These are phyloP conservation scores for Trypanosoma avium DNA, from an alignment of 208 protist species.

Conservation along the genomic window DNA sequence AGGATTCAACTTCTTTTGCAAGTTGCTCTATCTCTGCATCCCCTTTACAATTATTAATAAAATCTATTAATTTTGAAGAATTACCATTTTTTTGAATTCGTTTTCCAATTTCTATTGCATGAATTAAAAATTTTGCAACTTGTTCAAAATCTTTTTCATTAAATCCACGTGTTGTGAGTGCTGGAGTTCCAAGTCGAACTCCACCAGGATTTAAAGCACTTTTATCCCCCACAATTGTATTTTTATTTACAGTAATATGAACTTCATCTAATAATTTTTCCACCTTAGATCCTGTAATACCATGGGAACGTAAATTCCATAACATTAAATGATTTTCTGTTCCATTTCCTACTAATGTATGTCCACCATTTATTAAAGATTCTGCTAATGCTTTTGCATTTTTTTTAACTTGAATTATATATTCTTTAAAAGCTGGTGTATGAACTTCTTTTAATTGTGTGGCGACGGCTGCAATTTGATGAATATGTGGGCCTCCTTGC, in stretches of 20 bases:
- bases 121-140: slow-evolving; percentile 80
- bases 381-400: slow-evolving; percentile 77
- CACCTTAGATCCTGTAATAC: slow-evolving; percentile 88
- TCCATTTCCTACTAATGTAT: slow-evolving; percentile 88
- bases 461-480: slow-evolving; percentile 93
- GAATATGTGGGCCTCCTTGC: slow-evolving; percentile 97
- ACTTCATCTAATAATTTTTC: slow-evolving; percentile 85
- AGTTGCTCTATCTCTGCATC: slow-evolving; percentile 55
- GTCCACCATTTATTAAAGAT: slow-evolving; percentile 62
- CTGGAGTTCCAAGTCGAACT: slow-evolving; percentile 89
- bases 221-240: slow-evolving; percentile 89
- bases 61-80: slow-evolving; percentile 81
- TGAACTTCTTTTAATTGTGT: slow-evolving; percentile 87
- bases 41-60: slow-evolving; percentile 50
- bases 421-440: slow-evolving; percentile 90
- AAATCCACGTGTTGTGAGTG: slow-evolving; percentile 90
- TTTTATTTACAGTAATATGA: slow-evolving; percentile 94
- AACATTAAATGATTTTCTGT: slow-evolving; percentile 96
- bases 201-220: slow-evolving; percentile 79
- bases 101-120: slow-evolving; percentile 47
- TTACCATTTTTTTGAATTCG: slow-evolving; percentile 55
- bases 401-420: slow-evolving; percentile 75
- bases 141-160: slow-evolving; percentile 73
- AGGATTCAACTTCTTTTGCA: slow-evolving; percentile 76
- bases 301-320: slow-evolving; percentile 90